These are phyloP conservation scores for Paraphysoderma sedebokerense DNA, from an alignment of 371 early-diverging fungal species.

Conservation along the genomic window DNA sequence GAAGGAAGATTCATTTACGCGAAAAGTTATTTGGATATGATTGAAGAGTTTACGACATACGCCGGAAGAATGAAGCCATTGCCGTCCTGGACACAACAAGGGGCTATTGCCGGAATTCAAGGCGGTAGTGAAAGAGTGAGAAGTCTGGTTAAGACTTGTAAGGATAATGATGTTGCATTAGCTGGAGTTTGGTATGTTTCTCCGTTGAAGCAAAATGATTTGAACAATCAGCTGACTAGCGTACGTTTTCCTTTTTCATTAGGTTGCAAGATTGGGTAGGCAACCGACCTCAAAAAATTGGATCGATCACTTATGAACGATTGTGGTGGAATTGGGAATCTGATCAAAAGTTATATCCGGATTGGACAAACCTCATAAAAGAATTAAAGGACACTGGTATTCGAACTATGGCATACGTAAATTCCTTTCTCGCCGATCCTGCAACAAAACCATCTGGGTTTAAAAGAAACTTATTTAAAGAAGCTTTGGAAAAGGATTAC, in stretches of 20 bases:
- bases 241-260: not conserved
- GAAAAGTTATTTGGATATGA: too few relatives aligned
- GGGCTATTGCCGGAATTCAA: slow-evolving; percentile 2
- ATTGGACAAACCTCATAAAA: not conserved
- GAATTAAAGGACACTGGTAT: not conserved
- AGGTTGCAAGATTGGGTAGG: slow-evolving; percentile 4
- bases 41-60: too few relatives aligned
- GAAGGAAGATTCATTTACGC: slow-evolving; percentile 4
- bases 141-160: not conserved
- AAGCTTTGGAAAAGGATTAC: not conserved
- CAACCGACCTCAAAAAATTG: not conserved
- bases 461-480: slow-evolving; percentile 1
- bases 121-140: slow-evolving; percentile 1
- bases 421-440: not conserved
- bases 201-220: not conserved
- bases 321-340: slow-evolving; percentile 4
- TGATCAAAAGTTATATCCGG: not conserved
- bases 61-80: not conserved
- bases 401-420: slow-evolving; percentile 2
- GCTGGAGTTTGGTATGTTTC: not conserved
- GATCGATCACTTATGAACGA: not conserved
- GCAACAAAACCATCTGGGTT: not conserved
- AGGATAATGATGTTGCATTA: not conserved
- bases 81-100: not conserved
- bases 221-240: not conserved